Percentiles rank a stretch among this genome's conserved stretches.
These are phyloP conservation scores for Conidiobolus incongruus DNA, from an alignment of 371 early-diverging fungal genomes.

Conservation along the genomic window DNA sequence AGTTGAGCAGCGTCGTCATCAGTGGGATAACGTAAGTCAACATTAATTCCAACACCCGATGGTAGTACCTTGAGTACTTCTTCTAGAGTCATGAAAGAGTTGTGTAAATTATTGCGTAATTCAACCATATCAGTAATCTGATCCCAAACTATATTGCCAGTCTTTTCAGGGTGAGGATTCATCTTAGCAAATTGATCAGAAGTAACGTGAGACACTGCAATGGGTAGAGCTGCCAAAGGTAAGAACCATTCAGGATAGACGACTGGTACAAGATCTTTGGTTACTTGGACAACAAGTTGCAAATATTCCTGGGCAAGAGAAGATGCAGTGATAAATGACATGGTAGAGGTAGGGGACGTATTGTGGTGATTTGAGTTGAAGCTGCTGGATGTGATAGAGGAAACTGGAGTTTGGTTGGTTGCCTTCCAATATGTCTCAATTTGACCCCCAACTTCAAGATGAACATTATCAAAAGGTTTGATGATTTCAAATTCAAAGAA, in stretches of 20 bases:
- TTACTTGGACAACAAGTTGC: conserved; percentile 94
- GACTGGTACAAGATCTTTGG: conserved; percentile 74
- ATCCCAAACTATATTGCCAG: no score
- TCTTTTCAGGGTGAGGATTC: no score
- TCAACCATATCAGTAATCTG: no score
- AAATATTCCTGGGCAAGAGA: conserved; percentile 75
- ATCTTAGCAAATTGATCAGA: conserved; percentile 36
- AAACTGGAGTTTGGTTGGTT: conserved; percentile 6
- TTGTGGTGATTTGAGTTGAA: no score
- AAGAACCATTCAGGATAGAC: conserved; percentile 80
- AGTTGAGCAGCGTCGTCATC: no score
- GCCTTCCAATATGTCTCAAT: conserved; percentile 96
- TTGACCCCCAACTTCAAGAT: conserved; percentile 73
- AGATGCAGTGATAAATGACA: conserved; percentile 74
- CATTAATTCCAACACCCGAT: no score
- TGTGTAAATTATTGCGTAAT: no score
- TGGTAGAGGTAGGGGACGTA: conserved; percentile 14
- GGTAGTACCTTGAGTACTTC: no score
- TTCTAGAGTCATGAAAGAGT: no score
- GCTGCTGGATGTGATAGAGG: no score
- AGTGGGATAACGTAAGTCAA: no score
- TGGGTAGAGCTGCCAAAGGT: conserved; percentile 24
- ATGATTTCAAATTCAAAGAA: conserved; percentile 60
- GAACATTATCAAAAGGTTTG: conserved; percentile 64
- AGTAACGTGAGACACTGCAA: conserved; percentile 32